Base-by-base conservation (phyloP, 2,329 filamentous ascomycete genomes). In the Talaromyces marneffei region DNA sequence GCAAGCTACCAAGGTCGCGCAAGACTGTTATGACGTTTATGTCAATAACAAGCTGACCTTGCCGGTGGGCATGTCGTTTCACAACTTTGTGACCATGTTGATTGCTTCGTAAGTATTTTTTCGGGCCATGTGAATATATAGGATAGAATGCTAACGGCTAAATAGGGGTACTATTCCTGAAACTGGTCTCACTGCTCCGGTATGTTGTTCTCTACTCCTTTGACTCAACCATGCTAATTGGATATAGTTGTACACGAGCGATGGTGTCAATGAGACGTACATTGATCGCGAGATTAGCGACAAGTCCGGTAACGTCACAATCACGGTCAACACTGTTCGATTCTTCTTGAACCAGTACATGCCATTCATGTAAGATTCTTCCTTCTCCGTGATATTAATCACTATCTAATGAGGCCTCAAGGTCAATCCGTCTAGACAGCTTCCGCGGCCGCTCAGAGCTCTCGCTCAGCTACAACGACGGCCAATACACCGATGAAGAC, bases 261-360 rank as follows among this genome's bases (percentile, higher is more conserved):
- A 61, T 23, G 59, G 59, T 12, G 20, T 61, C 54, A 61, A 57
- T 18, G 59, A 61, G 10, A 56, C 40, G 5, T 61, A 52, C 33
- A 57, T 61, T 44, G 50, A 37, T 14, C 53, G 54, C n/a, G 53
- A 61, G 40, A 40, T 61, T 14, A 48, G 23, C 23, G 59, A 61
- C 42, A 50, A 61, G 23, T 14, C n/a, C 39, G 56, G 56, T 4
- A 48, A 59, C 2, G 23, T 39, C 14, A 25, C 40, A 12, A 25
- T 61, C 10, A 31, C 53, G 9, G 40, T 61, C 25, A 39, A 61
- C 14, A 52, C 33, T 7, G 52, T 61, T 4, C 53, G 40, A n/a
- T 61, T 61, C 54, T 50, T 58, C 29, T 20, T 52, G 7, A 58
- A 58, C 27, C 59, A 61, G 25, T 58, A 61, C 12, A 39, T 61